phyloP scores from a whole-genome alignment of 305 asterid genomes.

The Rubia peregrina region DNA sequence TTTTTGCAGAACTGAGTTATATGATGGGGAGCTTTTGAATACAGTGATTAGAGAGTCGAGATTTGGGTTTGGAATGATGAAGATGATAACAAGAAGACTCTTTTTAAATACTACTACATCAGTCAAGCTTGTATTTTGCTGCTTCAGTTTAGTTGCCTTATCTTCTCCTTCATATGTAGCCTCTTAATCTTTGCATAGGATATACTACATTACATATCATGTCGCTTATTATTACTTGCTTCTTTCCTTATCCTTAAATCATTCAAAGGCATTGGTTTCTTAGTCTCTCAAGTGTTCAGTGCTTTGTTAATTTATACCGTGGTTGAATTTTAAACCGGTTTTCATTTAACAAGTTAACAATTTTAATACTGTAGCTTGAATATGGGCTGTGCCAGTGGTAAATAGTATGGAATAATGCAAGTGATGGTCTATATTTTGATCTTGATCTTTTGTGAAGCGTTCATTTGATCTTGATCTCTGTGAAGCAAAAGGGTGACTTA shows the following conservation, averaged over 20 bases:
- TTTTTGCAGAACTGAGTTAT: conserved; percentile 18
- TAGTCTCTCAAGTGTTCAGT: background rate
- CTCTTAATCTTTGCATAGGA: conserved; percentile 7
- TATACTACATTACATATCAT: background rate
- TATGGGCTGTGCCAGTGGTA: too few relatives aligned
- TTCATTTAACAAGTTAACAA: too few relatives aligned
- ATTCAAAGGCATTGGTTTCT: background rate
- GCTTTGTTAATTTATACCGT: background rate
- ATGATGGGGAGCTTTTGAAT: background rate
- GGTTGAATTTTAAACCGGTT: background rate
- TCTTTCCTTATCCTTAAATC: background rate
- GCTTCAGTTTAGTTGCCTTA: conserved; percentile 10
- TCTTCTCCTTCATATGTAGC: background rate
- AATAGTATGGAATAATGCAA: too few relatives aligned
- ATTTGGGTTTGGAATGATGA: conserved; percentile 4
- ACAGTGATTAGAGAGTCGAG: background rate
- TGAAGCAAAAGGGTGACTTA: too few relatives aligned
- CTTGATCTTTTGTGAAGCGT: too few relatives aligned
- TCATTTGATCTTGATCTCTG: too few relatives aligned
- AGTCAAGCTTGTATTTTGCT: conserved; percentile 11
- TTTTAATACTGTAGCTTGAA: too few relatives aligned
- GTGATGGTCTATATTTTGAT: too few relatives aligned
- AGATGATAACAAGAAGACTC: conserved; percentile 11
- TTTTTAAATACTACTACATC: conserved; percentile 11
- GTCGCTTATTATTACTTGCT: background rate